These are phyloP conservation scores for Nannochloris sp. DNA, from an alignment of 139 green algal genomes.

Conservation along the genomic window DNA sequence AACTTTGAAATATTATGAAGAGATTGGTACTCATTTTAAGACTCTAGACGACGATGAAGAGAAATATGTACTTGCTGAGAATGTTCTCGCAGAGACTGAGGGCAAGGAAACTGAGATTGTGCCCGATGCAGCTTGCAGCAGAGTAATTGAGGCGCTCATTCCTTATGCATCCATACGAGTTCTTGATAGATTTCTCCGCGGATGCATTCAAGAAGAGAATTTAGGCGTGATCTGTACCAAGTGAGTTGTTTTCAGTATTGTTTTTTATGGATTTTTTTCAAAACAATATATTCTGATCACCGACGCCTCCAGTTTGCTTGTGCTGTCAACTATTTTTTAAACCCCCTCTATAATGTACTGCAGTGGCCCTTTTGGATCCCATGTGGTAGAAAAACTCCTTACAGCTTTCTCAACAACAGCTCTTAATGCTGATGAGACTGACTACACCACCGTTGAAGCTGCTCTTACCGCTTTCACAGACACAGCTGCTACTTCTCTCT, in stretches of 20 bases:
- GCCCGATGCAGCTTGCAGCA: conserved; percentile 38
- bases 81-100: conserved; percentile 56
- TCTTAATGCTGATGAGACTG: neutral
- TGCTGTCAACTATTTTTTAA: neutral
- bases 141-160: conserved; percentile 61
- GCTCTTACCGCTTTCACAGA: conserved; percentile 19
- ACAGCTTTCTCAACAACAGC: conserved; percentile 18
- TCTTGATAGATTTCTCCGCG: conserved; percentile 15
- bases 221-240: conserved; percentile 23
- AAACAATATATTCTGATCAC: neutral
- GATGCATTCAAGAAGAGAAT: conserved; percentile 21
- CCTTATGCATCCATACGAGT: conserved; percentile 10
- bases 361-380: conserved; percentile 66
- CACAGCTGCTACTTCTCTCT: conserved; percentile 25
- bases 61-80: conserved; percentile 45
- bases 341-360: neutral
- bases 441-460: conserved; percentile 1
- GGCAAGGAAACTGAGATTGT: conserved; percentile 20
- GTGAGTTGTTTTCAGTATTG: conserved; percentile 3
- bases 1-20: conserved; percentile 26
- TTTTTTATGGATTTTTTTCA: neutral
- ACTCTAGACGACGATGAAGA: conserved; percentile 52
- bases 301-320: neutral
- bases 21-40: conserved; percentile 45
- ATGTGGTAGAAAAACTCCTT: conserved; percentile 50